Percentiles rank a stretch among this genome's conserved stretches.
Evolutionary conservation across 805 yeast species (phyloP).

Genomic region (Candida lessepsii): DNA sequence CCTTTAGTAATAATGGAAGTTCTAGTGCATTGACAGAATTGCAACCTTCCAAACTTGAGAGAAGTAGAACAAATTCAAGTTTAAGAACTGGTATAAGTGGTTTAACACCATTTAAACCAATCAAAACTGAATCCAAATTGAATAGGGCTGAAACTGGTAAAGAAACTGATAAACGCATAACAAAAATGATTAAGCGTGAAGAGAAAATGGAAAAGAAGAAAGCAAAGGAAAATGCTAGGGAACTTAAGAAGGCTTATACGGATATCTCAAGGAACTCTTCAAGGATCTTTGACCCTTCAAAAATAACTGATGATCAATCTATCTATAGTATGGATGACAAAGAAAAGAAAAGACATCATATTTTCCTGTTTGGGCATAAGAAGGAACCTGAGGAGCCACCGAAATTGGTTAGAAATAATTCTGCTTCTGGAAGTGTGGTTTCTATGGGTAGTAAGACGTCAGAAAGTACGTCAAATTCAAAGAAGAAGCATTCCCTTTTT

Average conservation of each 20-base stretch:
- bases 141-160: conserved; percentile 19
- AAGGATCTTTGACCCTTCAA: conserved; percentile 8
- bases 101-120: conserved; percentile 31
- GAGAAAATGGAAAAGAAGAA: conserved; percentile 20
- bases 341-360: conserved; percentile 18
- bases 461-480: conserved; percentile 11
- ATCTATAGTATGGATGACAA: conserved; percentile 4
- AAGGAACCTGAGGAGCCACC: conserved; percentile 1
- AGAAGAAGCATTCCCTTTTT: conserved; percentile 19
- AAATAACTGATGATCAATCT: conserved; percentile 9
- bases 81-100: conserved; percentile 24
- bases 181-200: conserved; percentile 32
- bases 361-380: conserved; percentile 9
- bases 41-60: conserved; percentile 11
- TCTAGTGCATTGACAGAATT: conserved; percentile 1
- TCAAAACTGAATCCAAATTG: conserved; percentile 20
- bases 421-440: conserved; percentile 19
- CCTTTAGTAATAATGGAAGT: conserved; percentile 2
- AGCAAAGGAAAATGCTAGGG: conserved; percentile 12
- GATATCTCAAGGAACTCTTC: conserved; percentile 11
- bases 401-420: conserved; percentile 15
- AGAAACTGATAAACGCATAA: conserved; percentile 32
- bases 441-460: conserved; percentile 21
- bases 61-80: conserved; percentile 18
- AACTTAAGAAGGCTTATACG: conserved; percentile 8